Evolutionary conservation across 441 rosid genomes (phyloP).

Genomic region (Gossypium lobatum): DNA sequence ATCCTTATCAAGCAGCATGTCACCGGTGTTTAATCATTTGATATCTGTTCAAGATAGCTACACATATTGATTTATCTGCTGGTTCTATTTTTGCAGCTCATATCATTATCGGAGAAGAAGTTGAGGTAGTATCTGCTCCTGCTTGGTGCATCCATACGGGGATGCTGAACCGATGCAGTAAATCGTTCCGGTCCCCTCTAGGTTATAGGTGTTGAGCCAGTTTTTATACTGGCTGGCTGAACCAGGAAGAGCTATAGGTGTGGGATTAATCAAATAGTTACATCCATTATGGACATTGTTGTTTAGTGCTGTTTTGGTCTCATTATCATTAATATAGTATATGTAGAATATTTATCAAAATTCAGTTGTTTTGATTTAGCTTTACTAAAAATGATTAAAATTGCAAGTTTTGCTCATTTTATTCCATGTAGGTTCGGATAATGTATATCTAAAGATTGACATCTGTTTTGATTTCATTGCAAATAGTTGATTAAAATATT

Average conservation of each 20-base stretch:
- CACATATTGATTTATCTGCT: not conserved
- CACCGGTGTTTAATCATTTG: not conserved
- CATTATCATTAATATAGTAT: not conserved
- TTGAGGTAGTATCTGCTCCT: slow-evolving; percentile 22
- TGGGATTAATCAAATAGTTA: slow-evolving; percentile 4
- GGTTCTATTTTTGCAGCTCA: slow-evolving; percentile 36
- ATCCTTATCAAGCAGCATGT: not conserved
- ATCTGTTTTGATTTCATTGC: too few species aligned
- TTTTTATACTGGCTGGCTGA: slow-evolving; percentile 2
- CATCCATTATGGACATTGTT: slow-evolving; percentile 11
- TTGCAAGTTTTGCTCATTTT: not conserved
- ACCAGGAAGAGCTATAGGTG: slow-evolving; percentile 8
- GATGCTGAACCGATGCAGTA: not conserved
- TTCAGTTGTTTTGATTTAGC: not conserved
- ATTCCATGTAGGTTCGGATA: too few species aligned
- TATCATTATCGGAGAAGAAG: slow-evolving; percentile 49
- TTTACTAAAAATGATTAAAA: not conserved
- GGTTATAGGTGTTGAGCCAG: not conserved
- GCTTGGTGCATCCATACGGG: not conserved
- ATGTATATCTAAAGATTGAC: too few species aligned
- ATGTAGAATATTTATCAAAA: not conserved
- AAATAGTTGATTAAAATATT: too few species aligned
- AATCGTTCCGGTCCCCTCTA: not conserved
- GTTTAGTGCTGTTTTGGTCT: not conserved
- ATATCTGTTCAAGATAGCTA: not conserved